Base-by-base conservation (phyloP, 345 rosid species). In the Salix exigua region DNA sequence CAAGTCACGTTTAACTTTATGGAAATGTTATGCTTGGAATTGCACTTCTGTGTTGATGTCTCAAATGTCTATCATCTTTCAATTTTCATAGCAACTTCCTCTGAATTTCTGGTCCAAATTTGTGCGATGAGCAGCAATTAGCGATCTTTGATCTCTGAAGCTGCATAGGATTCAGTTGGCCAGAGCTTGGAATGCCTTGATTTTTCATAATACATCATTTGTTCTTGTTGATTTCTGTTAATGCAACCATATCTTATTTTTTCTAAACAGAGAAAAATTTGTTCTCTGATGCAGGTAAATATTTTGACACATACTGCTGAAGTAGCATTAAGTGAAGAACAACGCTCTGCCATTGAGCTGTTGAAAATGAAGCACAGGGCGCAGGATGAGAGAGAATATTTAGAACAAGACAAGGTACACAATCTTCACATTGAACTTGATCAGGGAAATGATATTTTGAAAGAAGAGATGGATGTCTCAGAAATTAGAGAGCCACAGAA, bases 241-340 rank as follows among this genome's bases (percentile, higher is more conserved):
- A 16, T 42, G 28, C 65, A 58, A 4, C 26, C 67, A 26, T 19
- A 33, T 55, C 33, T 64, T 23, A 25, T 16, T 33, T 9, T 68
- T 16, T 68, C 5, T 33, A 67, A 62, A 35, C 68, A 7, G 26
- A 68, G 74, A 7, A 7, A 30, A 26, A 44, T 1, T 18, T 64
- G 12, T 42, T 70, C 18, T 65, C 68, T 50, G 67, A 26, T 82
- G 75, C 42, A 94, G 97, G 93, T 92, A 65, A 95, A 95, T 69
- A 91, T 95, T 69, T 76, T 95, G 86, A 93, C 83, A 7, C 99
- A 95, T 75, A 83, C 90, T 0, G 80, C 87, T 17, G 96, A 95
- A 51, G 92, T 88, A 8, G 65, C 64, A 18, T 60, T 89, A 74
- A 83, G 83, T 66, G 86, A 85, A 62, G 94, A 90, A 71, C 94